A percentile compares a stretch with the other conserved stretches of the same genome.
These are phyloP conservation scores for Fusarium incarnatum DNA, from an alignment of 2,329 filamentous ascomycete species.

Conservation along the genomic window DNA sequence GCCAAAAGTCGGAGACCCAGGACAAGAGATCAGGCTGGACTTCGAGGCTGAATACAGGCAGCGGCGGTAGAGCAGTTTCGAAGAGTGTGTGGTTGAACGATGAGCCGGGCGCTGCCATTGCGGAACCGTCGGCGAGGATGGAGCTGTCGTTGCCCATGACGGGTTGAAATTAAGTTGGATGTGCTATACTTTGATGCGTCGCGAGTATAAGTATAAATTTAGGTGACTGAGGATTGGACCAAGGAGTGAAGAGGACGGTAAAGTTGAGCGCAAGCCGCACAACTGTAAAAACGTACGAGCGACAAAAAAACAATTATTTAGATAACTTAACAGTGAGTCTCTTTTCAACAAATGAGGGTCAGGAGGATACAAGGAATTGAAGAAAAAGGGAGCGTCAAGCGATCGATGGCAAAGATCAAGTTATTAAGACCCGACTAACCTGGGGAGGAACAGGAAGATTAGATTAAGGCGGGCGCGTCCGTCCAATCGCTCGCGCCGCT, in stretches of 20 bases:
- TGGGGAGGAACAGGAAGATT: constrained; percentile 29
- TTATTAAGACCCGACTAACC: constrained; percentile 33
- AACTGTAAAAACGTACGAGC: background rate
- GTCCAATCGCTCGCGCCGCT: constrained; percentile 35
- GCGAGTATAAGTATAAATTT: constrained; percentile 13
- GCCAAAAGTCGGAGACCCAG: constrained; percentile 83
- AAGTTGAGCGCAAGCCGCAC: constrained; percentile 13
- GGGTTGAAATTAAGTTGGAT: constrained; percentile 19
- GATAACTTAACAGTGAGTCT: background rate
- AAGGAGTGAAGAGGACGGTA: constrained; percentile 16
- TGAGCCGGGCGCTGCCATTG: constrained; percentile 53
- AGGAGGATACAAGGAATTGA: constrained; percentile 30
- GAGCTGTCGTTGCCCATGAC: constrained; percentile 57
- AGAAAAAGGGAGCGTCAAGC: constrained; percentile 36
- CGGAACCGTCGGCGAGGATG: constrained; percentile 48
- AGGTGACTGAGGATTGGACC: background rate
- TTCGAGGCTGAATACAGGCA: constrained; percentile 82
- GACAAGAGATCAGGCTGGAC: constrained; percentile 78
- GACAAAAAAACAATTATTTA: constrained; percentile 28
- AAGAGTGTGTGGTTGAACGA: constrained; percentile 64
- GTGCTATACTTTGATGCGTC: constrained; percentile 27
- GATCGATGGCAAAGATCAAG: constrained; percentile 37
- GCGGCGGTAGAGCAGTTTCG: constrained; percentile 76
- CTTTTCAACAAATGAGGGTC: constrained; percentile 33
- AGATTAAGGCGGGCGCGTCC: constrained; percentile 39